Evolutionary conservation across 352 stramenopile genomes (phyloP).

Genomic region (Phytophthora nicotianae): DNA sequence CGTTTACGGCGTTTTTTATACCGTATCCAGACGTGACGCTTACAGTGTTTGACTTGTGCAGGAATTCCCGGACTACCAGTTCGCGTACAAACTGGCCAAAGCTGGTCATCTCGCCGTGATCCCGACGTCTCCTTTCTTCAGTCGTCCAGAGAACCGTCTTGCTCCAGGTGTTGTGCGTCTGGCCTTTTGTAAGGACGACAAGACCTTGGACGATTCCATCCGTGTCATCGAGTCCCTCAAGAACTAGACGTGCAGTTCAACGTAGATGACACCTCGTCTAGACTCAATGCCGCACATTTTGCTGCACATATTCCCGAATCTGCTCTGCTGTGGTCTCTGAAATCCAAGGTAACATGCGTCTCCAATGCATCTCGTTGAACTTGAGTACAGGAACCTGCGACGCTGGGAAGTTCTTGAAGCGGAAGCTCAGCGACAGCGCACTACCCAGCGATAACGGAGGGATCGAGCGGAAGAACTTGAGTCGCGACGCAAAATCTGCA

Average conservation of each 20-base stretch:
- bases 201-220: conserved; percentile 90
- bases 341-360: conserved; percentile 84
- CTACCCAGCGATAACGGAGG: conserved; percentile 57
- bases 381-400: conserved; percentile 72
- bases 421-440: conserved; percentile 76
- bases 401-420: conserved; percentile 72
- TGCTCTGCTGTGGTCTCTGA: conserved; percentile 56
- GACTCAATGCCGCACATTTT: conserved; percentile 23
- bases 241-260: conserved; percentile 27
- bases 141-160: conserved; percentile 75
- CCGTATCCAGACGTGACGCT: background rate
- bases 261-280: conserved; percentile 20
- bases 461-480: conserved; percentile 67
- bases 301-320: conserved; percentile 53
- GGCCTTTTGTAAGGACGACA: conserved; percentile 97
- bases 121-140: conserved; percentile 95
- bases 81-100: conserved; percentile 91
- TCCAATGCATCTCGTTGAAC: conserved; percentile 88
- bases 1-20: conserved; percentile 12
- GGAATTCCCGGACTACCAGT: conserved; percentile 88
- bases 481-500: conserved; percentile 49
- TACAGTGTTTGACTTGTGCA: conserved; percentile 27
- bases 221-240: conserved; percentile 69
- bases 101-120: conserved; percentile 93
- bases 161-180: conserved; percentile 88